Evolutionary conservation across 306 rosid species (phyloP), one percentile per base, ranked within the genome.

Genomic region (Canavalia gladiata): DNA sequence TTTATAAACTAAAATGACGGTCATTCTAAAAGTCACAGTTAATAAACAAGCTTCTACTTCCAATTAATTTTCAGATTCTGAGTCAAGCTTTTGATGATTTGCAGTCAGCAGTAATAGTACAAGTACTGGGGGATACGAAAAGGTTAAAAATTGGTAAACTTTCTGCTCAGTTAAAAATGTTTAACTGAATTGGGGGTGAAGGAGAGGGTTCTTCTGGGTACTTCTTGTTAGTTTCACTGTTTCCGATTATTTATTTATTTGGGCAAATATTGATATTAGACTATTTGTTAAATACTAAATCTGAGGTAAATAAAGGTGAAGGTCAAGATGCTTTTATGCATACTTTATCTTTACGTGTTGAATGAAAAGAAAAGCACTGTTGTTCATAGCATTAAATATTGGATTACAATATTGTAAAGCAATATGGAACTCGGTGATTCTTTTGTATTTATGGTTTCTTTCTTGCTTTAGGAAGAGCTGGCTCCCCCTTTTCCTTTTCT

Each of bases 271-370:
- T 78, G 56, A 18, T 55, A 11, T 67, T 68, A 42, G 51, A 18
- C 25, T 52, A 13, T 72, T 58, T 57, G 76, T 78, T 78, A 68
- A 82, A 78, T 79, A 31, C 6, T 58, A 81, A 67, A 72, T 46
- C 35, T 77, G 78, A 78, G 84, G 79, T 87, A 88, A 85, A 82
- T 82, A 83, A 87, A 89, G 92, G 87, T 83, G 89, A 84, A 84
- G 86, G 81, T 74, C 89, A 84, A 89, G 86, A 75, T 87, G 81
- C 90, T 90, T 89, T 87, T 68, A 37, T 84, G 59, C 84, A 85
- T 63, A 78, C 97, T 94, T 94, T 88, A 68, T 70, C 92, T 91
- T 94, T 88, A 82, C 91, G 88, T 87, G 90, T 73, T 73, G 88
- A 86, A 86, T 79, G 75, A 90, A 92, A 78, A 69, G 87, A 84